Percentiles rank a stretch among this genome's conserved stretches.
Evolutionary conservation across 2,329 filamentous ascomycete species (phyloP).

Genomic region (Trichoderma simmonsii): DNA sequence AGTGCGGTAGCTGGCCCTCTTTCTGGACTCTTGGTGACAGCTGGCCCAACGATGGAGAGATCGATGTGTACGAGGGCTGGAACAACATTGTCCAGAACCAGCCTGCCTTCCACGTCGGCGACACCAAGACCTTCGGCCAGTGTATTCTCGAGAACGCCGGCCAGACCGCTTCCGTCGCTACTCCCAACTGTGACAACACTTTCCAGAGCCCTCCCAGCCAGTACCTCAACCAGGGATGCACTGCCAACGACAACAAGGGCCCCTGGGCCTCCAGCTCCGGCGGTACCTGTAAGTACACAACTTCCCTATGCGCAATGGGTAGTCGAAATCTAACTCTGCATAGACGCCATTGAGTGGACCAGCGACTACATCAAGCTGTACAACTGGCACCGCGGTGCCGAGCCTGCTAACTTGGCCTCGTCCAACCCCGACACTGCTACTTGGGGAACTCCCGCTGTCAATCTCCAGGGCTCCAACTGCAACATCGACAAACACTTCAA

Average conservation of each 20-base stretch:
- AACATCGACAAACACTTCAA: constrained; percentile 61
- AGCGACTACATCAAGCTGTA: constrained; percentile 41
- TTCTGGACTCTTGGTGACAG: constrained; percentile 52
- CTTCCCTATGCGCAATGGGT: too few species aligned
- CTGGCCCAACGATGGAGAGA: constrained; percentile 62
- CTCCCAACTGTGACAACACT: constrained; percentile 41
- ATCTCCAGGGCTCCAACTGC: constrained; percentile 58
- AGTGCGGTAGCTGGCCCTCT: constrained; percentile 72
- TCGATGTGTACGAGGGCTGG: constrained; percentile 67
- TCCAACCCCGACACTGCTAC: constrained; percentile 55
- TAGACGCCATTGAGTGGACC: constrained; percentile 44
- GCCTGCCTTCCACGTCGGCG: constrained; percentile 57
- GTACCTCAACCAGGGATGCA: constrained; percentile 40
- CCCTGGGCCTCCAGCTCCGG: constrained; percentile 38
- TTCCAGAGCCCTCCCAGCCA: constrained; percentile 34
- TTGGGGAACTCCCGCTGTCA: constrained; percentile 64
- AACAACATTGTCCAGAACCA: constrained; percentile 53
- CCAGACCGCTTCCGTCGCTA: constrained; percentile 33
- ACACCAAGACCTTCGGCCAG: constrained; percentile 28
- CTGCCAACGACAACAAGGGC: constrained; percentile 36
- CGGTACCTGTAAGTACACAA: constrained; percentile 41
- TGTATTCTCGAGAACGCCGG: constrained; percentile 34
- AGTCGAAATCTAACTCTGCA: background rate
- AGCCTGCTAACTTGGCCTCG: constrained; percentile 35
- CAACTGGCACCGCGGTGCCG: constrained; percentile 34